A percentile compares a stretch with the other conserved stretches of the same genome.
phyloP scores from a whole-genome alignment of 2,329 filamentous ascomycete genomes.

The Cladosporium cucumerinum region DNA sequence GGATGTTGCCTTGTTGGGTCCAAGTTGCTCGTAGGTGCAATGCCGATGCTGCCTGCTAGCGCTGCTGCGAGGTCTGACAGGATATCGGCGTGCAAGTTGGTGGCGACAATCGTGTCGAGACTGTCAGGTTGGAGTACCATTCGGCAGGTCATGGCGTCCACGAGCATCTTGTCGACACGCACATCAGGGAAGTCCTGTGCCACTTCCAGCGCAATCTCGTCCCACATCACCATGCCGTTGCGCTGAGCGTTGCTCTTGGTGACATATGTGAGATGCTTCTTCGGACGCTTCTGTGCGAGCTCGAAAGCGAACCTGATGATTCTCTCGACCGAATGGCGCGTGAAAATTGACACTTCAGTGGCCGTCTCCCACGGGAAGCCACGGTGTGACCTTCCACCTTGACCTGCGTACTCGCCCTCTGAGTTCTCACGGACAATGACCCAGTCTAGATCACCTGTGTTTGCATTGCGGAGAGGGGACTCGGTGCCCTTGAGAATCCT shows the following conservation, averaged over 20 bases:
- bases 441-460: constrained; percentile 62
- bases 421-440: constrained; percentile 66
- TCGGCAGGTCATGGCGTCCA: constrained; percentile 63
- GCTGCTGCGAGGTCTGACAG: constrained; percentile 69
- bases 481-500: constrained; percentile 59
- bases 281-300: constrained; percentile 53
- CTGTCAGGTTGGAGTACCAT: constrained; percentile 61
- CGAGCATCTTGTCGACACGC: constrained; percentile 62
- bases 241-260: constrained; percentile 65
- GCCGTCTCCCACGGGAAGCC: constrained; percentile 59
- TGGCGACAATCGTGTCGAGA: constrained; percentile 62
- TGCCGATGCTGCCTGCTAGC: constrained; percentile 67
- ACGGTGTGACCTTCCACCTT: constrained; percentile 60
- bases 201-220: constrained; percentile 57
- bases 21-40: constrained; percentile 67
- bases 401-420: constrained; percentile 64
- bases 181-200: constrained; percentile 59
- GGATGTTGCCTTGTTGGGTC: constrained; percentile 61
- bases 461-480: constrained; percentile 54
- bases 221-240: constrained; percentile 67
- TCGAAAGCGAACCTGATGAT: constrained; percentile 64
- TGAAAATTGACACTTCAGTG: constrained; percentile 63
- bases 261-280: constrained; percentile 60
- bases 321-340: constrained; percentile 56
- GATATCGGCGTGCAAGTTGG: constrained; percentile 63